These are phyloP conservation scores for Lentinula detonsa DNA, from an alignment of 768 basidiomycete species.

Conservation along the genomic window DNA sequence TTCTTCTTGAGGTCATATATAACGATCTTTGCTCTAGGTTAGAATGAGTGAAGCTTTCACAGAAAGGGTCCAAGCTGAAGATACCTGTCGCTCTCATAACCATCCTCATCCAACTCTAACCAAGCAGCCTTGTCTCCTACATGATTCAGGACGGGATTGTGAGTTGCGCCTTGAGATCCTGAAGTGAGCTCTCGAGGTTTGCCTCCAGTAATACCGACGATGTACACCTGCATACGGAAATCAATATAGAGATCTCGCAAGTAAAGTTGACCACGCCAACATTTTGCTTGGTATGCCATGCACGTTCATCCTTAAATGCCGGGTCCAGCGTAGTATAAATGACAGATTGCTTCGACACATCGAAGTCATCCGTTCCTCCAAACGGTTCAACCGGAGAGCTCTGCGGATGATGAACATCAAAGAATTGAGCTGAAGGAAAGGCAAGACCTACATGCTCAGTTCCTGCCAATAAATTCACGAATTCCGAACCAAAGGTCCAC, in stretches of 20 bases:
- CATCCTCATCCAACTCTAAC: slow-evolving; percentile 83
- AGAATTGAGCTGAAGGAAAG: background rate
- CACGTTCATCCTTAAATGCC: slow-evolving; percentile 45
- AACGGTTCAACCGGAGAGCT: slow-evolving; percentile 79
- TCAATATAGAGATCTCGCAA: background rate
- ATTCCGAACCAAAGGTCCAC: slow-evolving; percentile 49
- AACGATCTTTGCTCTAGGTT: slow-evolving; percentile 62
- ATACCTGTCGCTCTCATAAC: slow-evolving; percentile 83
- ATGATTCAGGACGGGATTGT: slow-evolving; percentile 61
- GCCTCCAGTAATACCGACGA: slow-evolving; percentile 52
- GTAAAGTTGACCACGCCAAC: slow-evolving; percentile 27
- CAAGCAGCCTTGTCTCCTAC: slow-evolving; percentile 75
- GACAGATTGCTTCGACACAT: slow-evolving; percentile 62
- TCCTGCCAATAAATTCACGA: slow-evolving; percentile 56
- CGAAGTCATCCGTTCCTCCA: slow-evolving; percentile 79
- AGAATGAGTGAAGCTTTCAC: background rate
- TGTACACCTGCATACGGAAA: slow-evolving; percentile 48
- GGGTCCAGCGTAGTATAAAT: slow-evolving; percentile 88
- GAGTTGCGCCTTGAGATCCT: slow-evolving; percentile 80
- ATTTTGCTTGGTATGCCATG: slow-evolving; percentile 88
- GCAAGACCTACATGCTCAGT: slow-evolving; percentile 57
- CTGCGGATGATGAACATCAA: slow-evolving; percentile 26
- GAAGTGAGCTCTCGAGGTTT: slow-evolving; percentile 68
- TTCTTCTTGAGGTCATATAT: slow-evolving; percentile 67
- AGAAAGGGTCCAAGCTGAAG: slow-evolving; percentile 1